Conservation (phyloP, 306 rosid genomes). For the Quercus engelmannii region DNA sequence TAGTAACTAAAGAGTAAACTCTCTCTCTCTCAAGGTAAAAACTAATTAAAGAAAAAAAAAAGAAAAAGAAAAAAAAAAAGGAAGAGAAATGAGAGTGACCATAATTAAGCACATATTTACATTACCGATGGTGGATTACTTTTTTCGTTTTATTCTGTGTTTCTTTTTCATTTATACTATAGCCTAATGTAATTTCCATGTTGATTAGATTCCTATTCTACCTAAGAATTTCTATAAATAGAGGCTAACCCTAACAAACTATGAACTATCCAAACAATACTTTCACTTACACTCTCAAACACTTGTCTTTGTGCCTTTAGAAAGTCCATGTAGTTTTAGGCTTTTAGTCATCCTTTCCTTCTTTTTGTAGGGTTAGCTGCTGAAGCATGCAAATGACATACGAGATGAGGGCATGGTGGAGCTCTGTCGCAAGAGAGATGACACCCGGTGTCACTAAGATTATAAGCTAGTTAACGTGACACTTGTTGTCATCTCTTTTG, state of each 20-base stretch:
- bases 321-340: neutral
- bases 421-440: conserved; percentile 13
- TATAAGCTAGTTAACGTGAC: neutral
- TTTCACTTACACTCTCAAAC: neutral
- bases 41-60: no score
- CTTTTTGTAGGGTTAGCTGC: neutral
- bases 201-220: neutral
- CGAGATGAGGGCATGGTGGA: neutral
- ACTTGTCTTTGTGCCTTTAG: neutral
- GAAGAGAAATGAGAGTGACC: neutral
- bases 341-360: neutral
- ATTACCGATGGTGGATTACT: no score
- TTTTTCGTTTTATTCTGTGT: no score
- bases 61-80: rapidly evolving
- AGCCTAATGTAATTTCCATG: neutral
- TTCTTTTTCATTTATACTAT: no score
- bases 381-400: neutral
- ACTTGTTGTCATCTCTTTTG: conserved; percentile 3
- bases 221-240: neutral
- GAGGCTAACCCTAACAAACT: neutral
- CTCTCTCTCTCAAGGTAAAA: no score
- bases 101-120: neutral
- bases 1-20: no score
- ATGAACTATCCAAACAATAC: neutral
- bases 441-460: neutral